Evolutionary conservation across 768 basidiomycete genomes (phyloP).

Genomic region (Favolaschia claudopus): DNA sequence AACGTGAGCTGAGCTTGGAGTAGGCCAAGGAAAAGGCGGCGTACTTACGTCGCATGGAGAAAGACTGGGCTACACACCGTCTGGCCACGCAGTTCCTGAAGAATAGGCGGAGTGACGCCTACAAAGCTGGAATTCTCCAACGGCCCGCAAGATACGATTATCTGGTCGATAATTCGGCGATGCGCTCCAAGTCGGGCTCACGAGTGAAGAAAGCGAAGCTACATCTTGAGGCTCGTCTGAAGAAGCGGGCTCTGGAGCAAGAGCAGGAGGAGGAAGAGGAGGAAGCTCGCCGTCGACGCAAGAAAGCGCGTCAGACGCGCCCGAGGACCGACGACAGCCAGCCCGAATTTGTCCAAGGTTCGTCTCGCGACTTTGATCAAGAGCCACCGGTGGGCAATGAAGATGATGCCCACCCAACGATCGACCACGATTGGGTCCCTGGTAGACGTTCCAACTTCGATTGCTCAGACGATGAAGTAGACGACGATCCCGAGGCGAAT

Average conservation of each 20-base stretch:
- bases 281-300: no score
- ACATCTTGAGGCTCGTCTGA: no score
- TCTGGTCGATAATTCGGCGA: conserved; percentile 28
- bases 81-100: conserved; percentile 30
- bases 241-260: no score
- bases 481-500: background rate
- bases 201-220: background rate
- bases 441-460: background rate
- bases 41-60: background rate
- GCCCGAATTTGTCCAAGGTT: background rate
- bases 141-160: conserved; percentile 24
- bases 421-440: background rate
- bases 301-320: no score
- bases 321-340: background rate
- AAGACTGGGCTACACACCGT: conserved; percentile 36
- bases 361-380: background rate
- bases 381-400: background rate
- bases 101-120: conserved; percentile 23
- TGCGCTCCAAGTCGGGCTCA: conserved; percentile 10
- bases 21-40: no score
- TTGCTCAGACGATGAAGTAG: background rate
- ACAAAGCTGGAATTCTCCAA: conserved; percentile 23
- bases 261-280: no score
- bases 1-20: no score
- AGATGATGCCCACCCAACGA: background rate